phyloP scores from a whole-genome alignment of 2,329 filamentous ascomycete species.

The Aspergillus texensis region DNA sequence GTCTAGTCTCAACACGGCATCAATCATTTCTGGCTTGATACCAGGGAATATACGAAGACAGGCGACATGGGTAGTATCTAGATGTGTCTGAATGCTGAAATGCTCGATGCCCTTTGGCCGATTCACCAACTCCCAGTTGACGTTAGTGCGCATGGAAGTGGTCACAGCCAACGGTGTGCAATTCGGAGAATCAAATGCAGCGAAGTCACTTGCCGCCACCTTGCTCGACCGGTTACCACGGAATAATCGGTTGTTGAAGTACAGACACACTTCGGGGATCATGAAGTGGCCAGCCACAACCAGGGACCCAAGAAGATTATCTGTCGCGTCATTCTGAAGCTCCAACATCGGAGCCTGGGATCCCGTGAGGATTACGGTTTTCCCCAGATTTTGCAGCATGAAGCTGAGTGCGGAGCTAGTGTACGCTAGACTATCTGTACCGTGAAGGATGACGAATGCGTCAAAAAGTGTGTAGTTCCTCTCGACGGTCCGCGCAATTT shows the following conservation, averaged over 20 bases:
- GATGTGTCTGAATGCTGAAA: conserved; percentile 72
- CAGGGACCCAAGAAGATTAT: conserved; percentile 84
- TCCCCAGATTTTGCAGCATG: conserved; percentile 88
- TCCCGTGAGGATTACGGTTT: conserved; percentile 85
- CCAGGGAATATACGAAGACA: conserved; percentile 89
- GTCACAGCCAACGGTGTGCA: conserved; percentile 78
- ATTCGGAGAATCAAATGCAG: conserved; percentile 89
- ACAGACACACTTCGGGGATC: conserved; percentile 89
- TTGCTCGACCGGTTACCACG: conserved; percentile 88
- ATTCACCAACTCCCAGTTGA: conserved; percentile 77
- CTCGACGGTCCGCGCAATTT: conserved; percentile 77
- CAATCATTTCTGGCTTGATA: conserved; percentile 91
- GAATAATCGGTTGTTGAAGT: conserved; percentile 90
- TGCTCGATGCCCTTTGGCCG: conserved; percentile 73
- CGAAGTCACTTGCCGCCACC: conserved; percentile 81
- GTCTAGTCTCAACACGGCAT: conserved; percentile 76
- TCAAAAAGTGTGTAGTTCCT: conserved; percentile 89
- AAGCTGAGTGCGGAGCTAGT: conserved; percentile 89
- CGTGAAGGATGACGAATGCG: conserved; percentile 87
- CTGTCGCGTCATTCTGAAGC: conserved; percentile 86
- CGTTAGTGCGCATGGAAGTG: conserved; percentile 76
- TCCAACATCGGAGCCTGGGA: conserved; percentile 86
- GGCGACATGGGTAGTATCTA: conserved; percentile 86
- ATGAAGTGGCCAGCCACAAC: conserved; percentile 91
- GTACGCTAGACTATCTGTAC: conserved; percentile 87